These are phyloP conservation scores for Metschnikowia peoriensis DNA, from an alignment of 805 yeast genomes.

Conservation along the genomic window DNA sequence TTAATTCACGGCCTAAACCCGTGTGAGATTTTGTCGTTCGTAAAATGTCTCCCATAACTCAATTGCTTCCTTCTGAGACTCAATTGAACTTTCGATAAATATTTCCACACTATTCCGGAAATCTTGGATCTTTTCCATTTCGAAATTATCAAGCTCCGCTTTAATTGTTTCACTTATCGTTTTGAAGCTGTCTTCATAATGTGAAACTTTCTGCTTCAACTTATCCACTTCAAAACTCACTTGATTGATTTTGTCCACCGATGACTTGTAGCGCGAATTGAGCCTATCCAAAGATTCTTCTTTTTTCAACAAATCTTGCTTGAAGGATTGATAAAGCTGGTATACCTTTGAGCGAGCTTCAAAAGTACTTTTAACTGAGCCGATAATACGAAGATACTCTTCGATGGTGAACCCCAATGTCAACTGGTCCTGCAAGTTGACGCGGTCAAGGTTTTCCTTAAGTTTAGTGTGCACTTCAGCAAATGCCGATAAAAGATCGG, in stretches of 20 bases:
- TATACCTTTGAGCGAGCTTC: slow-evolving; percentile 66
- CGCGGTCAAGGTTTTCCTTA: slow-evolving; percentile 71
- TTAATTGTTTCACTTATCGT: slow-evolving; percentile 64
- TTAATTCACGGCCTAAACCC: slow-evolving; percentile 3
- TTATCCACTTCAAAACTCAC: slow-evolving; percentile 59
- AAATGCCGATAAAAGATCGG: slow-evolving; percentile 65
- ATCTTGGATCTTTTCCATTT: slow-evolving; percentile 72
- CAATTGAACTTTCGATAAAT: slow-evolving; percentile 85
- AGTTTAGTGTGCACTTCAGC: slow-evolving; percentile 69
- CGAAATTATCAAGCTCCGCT: slow-evolving; percentile 66
- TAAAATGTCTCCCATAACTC: slow-evolving; percentile 90
- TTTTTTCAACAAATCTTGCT: slow-evolving; percentile 46
- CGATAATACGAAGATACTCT: slow-evolving; percentile 76
- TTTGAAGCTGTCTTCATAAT: slow-evolving; percentile 60
- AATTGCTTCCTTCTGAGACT: slow-evolving; percentile 87
- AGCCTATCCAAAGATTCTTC: slow-evolving; percentile 45
- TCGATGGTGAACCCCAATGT: slow-evolving; percentile 86
- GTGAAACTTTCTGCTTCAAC: slow-evolving; percentile 51
- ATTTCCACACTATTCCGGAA: slow-evolving; percentile 88
- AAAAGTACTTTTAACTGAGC: slow-evolving; percentile 70
- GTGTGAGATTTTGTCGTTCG: slow-evolving; percentile 40
- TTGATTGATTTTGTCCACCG: slow-evolving; percentile 58
- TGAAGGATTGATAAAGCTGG: slow-evolving; percentile 41
- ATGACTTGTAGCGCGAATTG: slow-evolving; percentile 43
- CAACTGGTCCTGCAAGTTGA: slow-evolving; percentile 79